Evolutionary conservation across 1,284 basidiomycete genomes (phyloP), one percentile per base, ranked within the genome.

Genomic region (Jaminaea rosea): DNA sequence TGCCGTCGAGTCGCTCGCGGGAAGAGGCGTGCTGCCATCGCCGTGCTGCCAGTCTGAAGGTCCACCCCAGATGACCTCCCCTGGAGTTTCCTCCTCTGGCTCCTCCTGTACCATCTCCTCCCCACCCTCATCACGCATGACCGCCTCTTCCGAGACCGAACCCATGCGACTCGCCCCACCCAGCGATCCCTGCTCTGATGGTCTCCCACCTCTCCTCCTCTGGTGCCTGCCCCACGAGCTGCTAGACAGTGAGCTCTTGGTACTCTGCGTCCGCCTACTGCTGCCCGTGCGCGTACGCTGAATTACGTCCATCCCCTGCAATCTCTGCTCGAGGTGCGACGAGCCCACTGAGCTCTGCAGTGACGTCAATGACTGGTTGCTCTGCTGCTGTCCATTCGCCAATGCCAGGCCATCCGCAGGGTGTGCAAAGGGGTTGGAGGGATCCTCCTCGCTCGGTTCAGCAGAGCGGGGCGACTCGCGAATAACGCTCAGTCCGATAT

Each of bases 231-330:
- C 44, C 24, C 31, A n/a, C 44, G 34, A 31, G 29, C 29, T 31
- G 15, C 8, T 31, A 8, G 29, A 8, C 15, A 8, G 9, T 15
- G 29, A 8, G 29, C 29, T 8, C 29, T 56, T 39, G 9, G 50
- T 62, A 3, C 56, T 59, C 23, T 48, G 49, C 4, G 58, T 58
- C 17, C 59, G 52, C n/a, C 61, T 42, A 28, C 60, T 60, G 46
- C 56, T 59, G 2, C 53, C 58, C 1, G 67, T 67, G 2, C 59
- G 56, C 2, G 53, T 59, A 19, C 67, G 62, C 36, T 69, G 67
- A 10, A 67, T 53, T 19, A 69, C 66, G 31, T 69, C 65, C 67
- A 69, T 69, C 4, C 50, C 50, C 2, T 53, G 47, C 26, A 69
- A 23, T 6, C 53, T 49, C 3, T 53, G 55, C 50, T 69, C 67